Percentiles rank a stretch among this genome's conserved stretches.
These are phyloP conservation scores for Lasiodiplodia hormozganensis DNA, from an alignment of 2,329 filamentous ascomycete genomes.

Conservation along the genomic window DNA sequence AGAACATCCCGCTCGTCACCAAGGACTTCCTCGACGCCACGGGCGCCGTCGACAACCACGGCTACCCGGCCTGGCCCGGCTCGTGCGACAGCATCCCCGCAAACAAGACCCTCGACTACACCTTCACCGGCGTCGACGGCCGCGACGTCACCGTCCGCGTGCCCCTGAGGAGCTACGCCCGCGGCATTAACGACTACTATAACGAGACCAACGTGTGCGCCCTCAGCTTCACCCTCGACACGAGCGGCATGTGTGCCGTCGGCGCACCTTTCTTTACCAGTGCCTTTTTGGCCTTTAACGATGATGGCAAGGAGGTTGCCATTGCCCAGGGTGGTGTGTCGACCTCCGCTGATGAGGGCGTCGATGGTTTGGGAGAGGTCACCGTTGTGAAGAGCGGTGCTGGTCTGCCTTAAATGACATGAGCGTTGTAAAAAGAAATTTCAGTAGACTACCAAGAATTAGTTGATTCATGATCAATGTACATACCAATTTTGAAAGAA, in stretches of 20 bases:
- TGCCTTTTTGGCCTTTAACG: slow-evolving; percentile 44
- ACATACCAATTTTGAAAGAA: too few relatives aligned
- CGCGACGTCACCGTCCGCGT: slow-evolving; percentile 30
- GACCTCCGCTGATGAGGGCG: slow-evolving; percentile 16
- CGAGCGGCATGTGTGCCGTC: slow-evolving; percentile 31
- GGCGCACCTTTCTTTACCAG: slow-evolving; percentile 43
- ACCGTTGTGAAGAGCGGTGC: slow-evolving; percentile 17
- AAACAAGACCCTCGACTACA: slow-evolving; percentile 18
- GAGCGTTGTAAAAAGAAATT: neutral
- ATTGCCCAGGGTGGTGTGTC: slow-evolving; percentile 43
- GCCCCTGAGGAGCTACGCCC: slow-evolving; percentile 21
- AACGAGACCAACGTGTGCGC: slow-evolving; percentile 16
- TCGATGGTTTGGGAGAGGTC: slow-evolving; percentile 4
- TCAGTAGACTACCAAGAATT: neutral
- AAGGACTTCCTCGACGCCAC: slow-evolving; percentile 37
- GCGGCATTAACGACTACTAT: slow-evolving; percentile 9
- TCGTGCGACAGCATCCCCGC: slow-evolving; percentile 14
- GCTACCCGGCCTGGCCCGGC: slow-evolving; percentile 8
- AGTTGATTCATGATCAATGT: neutral
- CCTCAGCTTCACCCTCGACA: slow-evolving; percentile 36
- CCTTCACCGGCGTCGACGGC: slow-evolving; percentile 9
- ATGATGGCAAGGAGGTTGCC: slow-evolving; percentile 40
- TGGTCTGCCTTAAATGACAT: neutral
- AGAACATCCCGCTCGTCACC: slow-evolving; percentile 35
- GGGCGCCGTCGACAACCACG: slow-evolving; percentile 7